Evolutionary conservation across 352 stramenopile genomes (phyloP).

Genomic region (Pythium brassicae): DNA sequence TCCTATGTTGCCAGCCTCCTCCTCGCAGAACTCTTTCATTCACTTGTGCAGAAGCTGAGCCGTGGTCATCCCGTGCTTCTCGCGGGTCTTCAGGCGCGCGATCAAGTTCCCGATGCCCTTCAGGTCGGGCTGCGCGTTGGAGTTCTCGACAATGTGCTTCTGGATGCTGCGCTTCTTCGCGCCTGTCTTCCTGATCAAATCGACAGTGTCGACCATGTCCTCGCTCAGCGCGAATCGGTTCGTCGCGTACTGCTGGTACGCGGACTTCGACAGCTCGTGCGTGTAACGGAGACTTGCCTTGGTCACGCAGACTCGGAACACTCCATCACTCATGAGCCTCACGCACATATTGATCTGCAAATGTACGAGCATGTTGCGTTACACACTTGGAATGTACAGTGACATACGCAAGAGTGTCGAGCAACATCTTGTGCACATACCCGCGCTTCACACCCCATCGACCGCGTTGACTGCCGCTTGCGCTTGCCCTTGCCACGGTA

Average conservation of each 20-base stretch:
- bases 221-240: background rate
- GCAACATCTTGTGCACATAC: background rate
- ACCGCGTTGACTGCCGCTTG: background rate
- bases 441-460: background rate
- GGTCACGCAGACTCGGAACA: background rate
- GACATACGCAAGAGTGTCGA: background rate
- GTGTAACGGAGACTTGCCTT: background rate
- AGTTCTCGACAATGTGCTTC: background rate
- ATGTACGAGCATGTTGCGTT: background rate
- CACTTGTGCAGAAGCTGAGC: background rate
- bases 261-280: background rate
- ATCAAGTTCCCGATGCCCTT: background rate
- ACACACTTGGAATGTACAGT: background rate
- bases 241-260: background rate
- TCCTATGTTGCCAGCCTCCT: background rate
- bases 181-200: background rate
- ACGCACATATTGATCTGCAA: background rate
- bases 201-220: background rate
- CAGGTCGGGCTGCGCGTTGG: background rate
- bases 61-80: background rate
- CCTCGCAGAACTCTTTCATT: background rate
- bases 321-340: no score
- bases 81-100: background rate
- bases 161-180: background rate
- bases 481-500: background rate